phyloP scores from a whole-genome alignment of 2,329 filamentous ascomycete species.

The Hypoxylon rubiginosum region DNA sequence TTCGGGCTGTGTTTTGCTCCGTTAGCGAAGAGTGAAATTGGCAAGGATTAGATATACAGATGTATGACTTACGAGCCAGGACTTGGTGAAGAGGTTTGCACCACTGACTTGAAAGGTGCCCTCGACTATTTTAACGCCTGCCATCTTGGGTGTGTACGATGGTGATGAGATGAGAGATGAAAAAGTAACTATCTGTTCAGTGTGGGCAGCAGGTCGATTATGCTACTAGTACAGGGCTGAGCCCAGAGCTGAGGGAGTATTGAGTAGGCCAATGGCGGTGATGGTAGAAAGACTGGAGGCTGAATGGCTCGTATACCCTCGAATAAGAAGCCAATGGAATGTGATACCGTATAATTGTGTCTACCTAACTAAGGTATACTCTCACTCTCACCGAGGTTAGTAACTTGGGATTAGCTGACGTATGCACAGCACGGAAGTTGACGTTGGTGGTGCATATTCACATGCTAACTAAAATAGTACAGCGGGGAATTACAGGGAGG shows the following conservation, averaged over 20 bases:
- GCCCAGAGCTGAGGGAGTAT: neutral
- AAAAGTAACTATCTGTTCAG: neutral
- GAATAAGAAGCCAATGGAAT: slow-evolving; percentile 30
- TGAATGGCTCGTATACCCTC: slow-evolving; percentile 36
- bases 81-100: slow-evolving; percentile 67
- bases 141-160: slow-evolving; percentile 51
- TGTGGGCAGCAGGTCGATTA: neutral
- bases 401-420: neutral
- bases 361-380: neutral
- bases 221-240: neutral
- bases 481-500: neutral
- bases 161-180: neutral
- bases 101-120: slow-evolving; percentile 63
- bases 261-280: neutral
- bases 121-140: slow-evolving; percentile 57
- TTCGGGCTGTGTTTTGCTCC: slow-evolving; percentile 60
- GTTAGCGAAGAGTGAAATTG: slow-evolving; percentile 11
- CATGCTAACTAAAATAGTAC: neutral
- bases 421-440: neutral
- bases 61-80: slow-evolving; percentile 66
- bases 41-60: neutral
- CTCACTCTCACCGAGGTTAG: slow-evolving; percentile 31
- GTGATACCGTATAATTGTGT: neutral
- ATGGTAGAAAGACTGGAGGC: neutral
- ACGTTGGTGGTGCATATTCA: slow-evolving; percentile 3